A percentile compares a stretch with the other conserved stretches of the same genome.
Evolutionary conservation across 1,139 yeast genomes (phyloP).

Genomic region (Scheffersomyces illinoinensis): DNA sequence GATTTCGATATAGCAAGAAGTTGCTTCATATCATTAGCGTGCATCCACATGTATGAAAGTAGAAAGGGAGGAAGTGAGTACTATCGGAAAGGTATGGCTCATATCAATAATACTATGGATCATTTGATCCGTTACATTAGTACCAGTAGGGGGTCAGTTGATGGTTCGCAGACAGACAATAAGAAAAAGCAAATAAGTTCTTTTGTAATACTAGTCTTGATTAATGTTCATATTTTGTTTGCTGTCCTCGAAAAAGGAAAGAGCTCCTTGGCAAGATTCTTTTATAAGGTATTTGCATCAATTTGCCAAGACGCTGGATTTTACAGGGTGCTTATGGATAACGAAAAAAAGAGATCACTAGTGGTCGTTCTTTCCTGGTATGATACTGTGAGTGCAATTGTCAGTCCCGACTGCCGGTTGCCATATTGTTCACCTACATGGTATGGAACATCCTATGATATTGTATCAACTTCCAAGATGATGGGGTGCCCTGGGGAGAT

Average conservation of each 20-base stretch:
- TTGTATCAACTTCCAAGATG: conserved; percentile 44
- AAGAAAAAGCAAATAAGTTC: conserved; percentile 41
- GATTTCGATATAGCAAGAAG: conserved; percentile 56
- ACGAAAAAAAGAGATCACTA: conserved; percentile 47
- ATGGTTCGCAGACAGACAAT: conserved; percentile 27
- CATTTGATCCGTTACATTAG: conserved; percentile 41
- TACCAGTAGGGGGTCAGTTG: conserved; percentile 9
- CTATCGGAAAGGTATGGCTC: conserved; percentile 50
- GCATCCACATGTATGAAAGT: conserved; percentile 54
- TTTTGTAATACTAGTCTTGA: conserved; percentile 49
- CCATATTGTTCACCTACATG: conserved; percentile 53
- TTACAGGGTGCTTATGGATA: conserved; percentile 28
- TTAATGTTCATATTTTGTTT: conserved; percentile 53
- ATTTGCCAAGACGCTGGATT: conserved; percentile 39
- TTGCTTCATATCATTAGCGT: conserved; percentile 53
- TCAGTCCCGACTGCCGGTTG: conserved; percentile 52
- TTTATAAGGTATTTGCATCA: conserved; percentile 49
- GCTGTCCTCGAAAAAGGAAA: conserved; percentile 54
- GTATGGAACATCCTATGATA: conserved; percentile 45
- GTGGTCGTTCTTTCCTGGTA: conserved; percentile 56
- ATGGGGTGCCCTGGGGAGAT: conserved; percentile 62
- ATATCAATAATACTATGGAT: conserved; percentile 54
- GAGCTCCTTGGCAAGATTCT: conserved; percentile 48
- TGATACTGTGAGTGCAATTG: conserved; percentile 55
- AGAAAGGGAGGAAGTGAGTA: conserved; percentile 48